phyloP scores from a whole-genome alignment of 176 grass and related monocot genomes.

The Pontederia paniculata region DNA sequence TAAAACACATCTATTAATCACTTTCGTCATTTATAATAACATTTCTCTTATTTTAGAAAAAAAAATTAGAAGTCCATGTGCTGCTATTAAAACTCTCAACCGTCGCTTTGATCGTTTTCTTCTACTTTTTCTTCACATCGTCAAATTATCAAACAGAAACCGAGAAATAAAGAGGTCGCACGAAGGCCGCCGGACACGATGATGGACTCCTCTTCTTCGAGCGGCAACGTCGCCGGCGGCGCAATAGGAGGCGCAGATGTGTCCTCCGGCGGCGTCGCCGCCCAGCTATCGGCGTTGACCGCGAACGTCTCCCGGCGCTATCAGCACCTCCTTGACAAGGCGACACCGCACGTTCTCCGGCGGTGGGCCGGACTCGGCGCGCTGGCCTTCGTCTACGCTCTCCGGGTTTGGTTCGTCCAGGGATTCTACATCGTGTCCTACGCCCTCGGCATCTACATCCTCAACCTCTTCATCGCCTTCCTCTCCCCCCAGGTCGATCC shows the following conservation, averaged over 20 bases:
- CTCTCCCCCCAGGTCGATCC: conserved; percentile 71
- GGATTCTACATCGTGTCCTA: conserved; percentile 72
- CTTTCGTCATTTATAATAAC: no score
- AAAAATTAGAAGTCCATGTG: no score
- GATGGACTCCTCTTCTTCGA: conserved; percentile 1
- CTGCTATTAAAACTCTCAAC: no score
- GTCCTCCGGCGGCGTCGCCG: not conserved
- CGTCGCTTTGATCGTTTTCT: no score
- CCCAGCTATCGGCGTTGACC: conserved; percentile 9
- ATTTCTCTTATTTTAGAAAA: no score
- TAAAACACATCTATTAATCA: no score
- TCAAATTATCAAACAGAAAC: no score
- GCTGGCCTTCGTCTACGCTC: conserved; percentile 31
- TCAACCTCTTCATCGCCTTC: conserved; percentile 63
- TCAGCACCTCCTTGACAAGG: conserved; percentile 56
- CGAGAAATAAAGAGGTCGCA: not conserved
- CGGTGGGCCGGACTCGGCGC: conserved; percentile 44
- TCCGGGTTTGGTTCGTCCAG: conserved; percentile 49
- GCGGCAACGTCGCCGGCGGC: not conserved
- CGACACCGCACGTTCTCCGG: conserved; percentile 46
- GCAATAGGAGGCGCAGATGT: not conserved
- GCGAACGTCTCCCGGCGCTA: conserved; percentile 30
- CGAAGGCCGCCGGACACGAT: not conserved
- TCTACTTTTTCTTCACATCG: no score
- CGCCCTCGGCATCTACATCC: conserved; percentile 60